These are phyloP conservation scores for Picea glauca DNA, from an alignment of 75 land plant genomes.

Conservation along the genomic window DNA sequence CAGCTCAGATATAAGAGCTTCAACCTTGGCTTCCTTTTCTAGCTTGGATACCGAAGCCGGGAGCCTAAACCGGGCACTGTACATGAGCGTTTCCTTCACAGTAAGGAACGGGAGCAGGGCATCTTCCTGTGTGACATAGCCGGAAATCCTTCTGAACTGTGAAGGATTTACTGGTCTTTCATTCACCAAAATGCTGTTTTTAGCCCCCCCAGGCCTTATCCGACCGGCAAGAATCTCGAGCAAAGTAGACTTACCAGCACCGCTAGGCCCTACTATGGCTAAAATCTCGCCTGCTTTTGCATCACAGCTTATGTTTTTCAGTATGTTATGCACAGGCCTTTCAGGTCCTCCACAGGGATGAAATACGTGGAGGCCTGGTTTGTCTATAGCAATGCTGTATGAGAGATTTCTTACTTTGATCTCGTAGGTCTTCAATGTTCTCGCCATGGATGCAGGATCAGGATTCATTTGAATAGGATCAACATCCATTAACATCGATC, in stretches of 20 bases:
- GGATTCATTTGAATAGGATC: not conserved
- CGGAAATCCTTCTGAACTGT: constrained; percentile 63
- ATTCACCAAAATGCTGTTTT: constrained; percentile 52
- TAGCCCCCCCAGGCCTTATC: constrained; percentile 11
- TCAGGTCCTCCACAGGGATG: constrained; percentile 8
- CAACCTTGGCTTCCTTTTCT: constrained; percentile 54
- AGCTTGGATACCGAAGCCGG: constrained; percentile 17
- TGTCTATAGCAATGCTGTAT: constrained; percentile 1
- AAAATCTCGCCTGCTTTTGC: constrained; percentile 61
- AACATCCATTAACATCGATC: not conserved
- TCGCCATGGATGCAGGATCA: not conserved
- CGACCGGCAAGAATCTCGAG: constrained; percentile 73
- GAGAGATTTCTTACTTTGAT: constrained; percentile 13
- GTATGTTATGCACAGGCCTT: constrained; percentile 33
- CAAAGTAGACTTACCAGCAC: constrained; percentile 91
- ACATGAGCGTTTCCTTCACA: constrained; percentile 76
- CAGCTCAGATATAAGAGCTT: constrained; percentile 64
- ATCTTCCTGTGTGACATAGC: constrained; percentile 85
- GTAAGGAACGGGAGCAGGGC: constrained; percentile 63
- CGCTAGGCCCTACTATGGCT: constrained; percentile 91
- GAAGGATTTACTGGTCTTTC: constrained; percentile 26
- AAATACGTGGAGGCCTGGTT: not conserved
- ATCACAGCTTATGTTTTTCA: constrained; percentile 35
- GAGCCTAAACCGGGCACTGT: constrained; percentile 61
- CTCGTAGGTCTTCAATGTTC: not conserved